Evolutionary conservation across 192 early-diverging fungal genomes (phyloP), one percentile per base, ranked within the genome.

Genomic region (Podila epigama): DNA sequence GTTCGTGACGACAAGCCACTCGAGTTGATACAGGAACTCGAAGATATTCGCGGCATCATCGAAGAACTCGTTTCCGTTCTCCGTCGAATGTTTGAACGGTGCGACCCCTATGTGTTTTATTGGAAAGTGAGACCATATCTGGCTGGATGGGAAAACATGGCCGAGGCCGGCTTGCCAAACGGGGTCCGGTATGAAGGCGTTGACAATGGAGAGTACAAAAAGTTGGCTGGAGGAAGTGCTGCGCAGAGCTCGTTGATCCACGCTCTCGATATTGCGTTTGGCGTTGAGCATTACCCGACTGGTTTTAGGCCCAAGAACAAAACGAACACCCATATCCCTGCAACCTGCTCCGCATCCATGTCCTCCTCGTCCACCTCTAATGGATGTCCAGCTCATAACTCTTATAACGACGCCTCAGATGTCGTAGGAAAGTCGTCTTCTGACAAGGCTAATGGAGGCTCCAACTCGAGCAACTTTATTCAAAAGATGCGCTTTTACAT

Each of bases 171-270:
- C 13, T 70, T 98, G 57, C 94, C 94, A 2, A 65, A 91, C 40
- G 97, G 97, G n/a, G 79, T 99, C 10, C 86, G 95, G 22, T 99
- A 95, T 79, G 93, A 96, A 75, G 96, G 96, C 3, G 94, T 99
- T 3, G 89, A 94, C n/a, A 81, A 88, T 44, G 83, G 83, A 60
- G 80, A 88, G 20, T 92, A 89, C 84, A 86, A 92, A 51, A 87
- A 85, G 61, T 90, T 92, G 79, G 93, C 96, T 2, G 97, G 97
- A 35, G 97, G 93, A 0, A 95, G 93, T 80, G 96, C 97, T 5
- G 97, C 94, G 0, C 97, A 99, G 79, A 94, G 91, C 27, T 89
- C 95, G n/a, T 69, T 97, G 53, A 94, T 99, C 39, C 96, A 97
- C 68, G 88, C 90, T 20, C 79, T 98, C 29, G 97, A 99, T 71